Conservation (phyloP, 2,329 filamentous ascomycete genomes). For the Aureobasidium sp. region DNA sequence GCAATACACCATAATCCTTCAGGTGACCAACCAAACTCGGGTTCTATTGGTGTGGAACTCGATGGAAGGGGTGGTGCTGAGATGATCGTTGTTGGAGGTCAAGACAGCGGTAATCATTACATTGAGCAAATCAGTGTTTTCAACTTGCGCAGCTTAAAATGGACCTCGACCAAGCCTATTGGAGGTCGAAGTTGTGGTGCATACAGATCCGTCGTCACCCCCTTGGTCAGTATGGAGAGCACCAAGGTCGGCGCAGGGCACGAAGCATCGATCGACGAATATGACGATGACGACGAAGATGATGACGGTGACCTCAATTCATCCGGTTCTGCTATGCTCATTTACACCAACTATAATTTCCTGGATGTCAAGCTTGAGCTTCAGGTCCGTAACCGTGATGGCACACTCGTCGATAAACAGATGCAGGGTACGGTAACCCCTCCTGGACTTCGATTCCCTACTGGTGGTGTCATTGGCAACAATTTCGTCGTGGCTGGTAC, state of each 20-base stretch:
- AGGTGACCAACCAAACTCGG: slow-evolving; percentile 75
- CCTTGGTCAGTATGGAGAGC: slow-evolving; percentile 61
- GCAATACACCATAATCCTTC: slow-evolving; percentile 86
- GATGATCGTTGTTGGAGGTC: slow-evolving; percentile 94
- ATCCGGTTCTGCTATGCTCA: slow-evolving; percentile 67
- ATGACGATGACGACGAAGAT: slow-evolving; percentile 27
- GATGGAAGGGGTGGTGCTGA: slow-evolving; percentile 90
- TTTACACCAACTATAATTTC: slow-evolving; percentile 99
- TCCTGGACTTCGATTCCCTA: slow-evolving; percentile 88
- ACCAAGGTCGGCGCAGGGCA: slow-evolving; percentile 58
- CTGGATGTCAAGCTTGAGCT: slow-evolving; percentile 93
- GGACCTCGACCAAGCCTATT: slow-evolving; percentile 81
- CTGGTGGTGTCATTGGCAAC: slow-evolving; percentile 89
- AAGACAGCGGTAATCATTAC: slow-evolving; percentile 96
- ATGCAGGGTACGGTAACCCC: slow-evolving; percentile 86
- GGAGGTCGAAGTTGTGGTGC: slow-evolving; percentile 84
- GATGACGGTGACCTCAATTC: slow-evolving; percentile 22
- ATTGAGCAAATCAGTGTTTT: slow-evolving; percentile 99
- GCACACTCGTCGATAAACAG: slow-evolving; percentile 73
- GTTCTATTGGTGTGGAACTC: slow-evolving; percentile 77
- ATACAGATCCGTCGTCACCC: slow-evolving; percentile 90
- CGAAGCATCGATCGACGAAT: slow-evolving; percentile 27
- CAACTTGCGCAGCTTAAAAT: slow-evolving; percentile 88
- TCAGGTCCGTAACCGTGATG: slow-evolving; percentile 79
- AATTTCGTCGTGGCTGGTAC: slow-evolving; percentile 97